Base-by-base conservation (phyloP, 495 filamentous ascomycete species). In the Polyplosphaeria fusca region DNA sequence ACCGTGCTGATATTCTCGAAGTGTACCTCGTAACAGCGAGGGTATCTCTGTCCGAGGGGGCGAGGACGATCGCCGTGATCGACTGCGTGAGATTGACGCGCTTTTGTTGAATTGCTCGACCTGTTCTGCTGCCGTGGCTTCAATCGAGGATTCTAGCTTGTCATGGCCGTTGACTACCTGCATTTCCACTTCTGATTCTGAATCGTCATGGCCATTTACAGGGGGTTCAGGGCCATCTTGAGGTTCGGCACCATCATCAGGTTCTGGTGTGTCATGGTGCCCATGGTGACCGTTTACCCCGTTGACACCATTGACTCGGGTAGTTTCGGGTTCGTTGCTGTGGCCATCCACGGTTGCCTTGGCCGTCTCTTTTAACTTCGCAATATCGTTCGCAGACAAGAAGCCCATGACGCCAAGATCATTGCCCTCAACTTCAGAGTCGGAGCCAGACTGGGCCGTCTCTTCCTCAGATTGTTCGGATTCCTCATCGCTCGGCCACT, bases 1-100 rank as follows among this genome's bases (percentile, higher is more conserved):
- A 68, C 86, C 87, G 64, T 97, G 94, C 58, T 99, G 94, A 65
- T 99, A 99, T 71, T 96, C 91, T 70, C 94, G 88, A 14, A 99
- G 76, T 1, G 83, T 95, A 13, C 94, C 94, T 58, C 94, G 83
- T 1, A 99, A 75, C n/a, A 97, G 77, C 55, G 88, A 88, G 0
- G 93, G 92, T 47, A 96, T 62, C 30, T 61, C 53, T 5, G 58
- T 62, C 14, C 55, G 54, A 16, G 61, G 43, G 25, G 53, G 53
- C 1, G 53, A 41, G 23, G 63, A 62, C 5, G 27, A 27, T 20
- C 46, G 57, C 11, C 54, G 63, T 1, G 63, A 66, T 43, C 52
- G 16, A 13, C 26, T 49, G 30, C 30, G 37, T 7, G 52, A 53
- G 3, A 47, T 42, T 27, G 35, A 20, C 18, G 55, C 48, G 3